A percentile compares a stretch with the other conserved stretches of the same genome.
These are phyloP conservation scores for Suillus clintonianus DNA, from an alignment of 768 basidiomycete genomes.

Conservation along the genomic window DNA sequence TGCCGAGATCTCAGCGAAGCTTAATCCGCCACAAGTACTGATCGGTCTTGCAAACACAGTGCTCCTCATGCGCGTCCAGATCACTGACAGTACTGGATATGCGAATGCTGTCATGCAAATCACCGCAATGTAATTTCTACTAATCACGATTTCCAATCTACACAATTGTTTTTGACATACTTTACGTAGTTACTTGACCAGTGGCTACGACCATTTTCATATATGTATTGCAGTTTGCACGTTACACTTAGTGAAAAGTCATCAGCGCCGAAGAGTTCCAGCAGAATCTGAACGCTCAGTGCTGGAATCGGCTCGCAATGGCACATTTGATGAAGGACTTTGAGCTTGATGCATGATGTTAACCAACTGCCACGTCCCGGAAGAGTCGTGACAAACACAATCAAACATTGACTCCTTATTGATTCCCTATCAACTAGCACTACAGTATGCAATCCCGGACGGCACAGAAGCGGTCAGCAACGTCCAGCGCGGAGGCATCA, in stretches of 20 bases:
- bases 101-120: conserved; percentile 46
- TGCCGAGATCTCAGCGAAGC: conserved; percentile 42
- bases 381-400: conserved; percentile 17
- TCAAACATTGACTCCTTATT: conserved; percentile 13
- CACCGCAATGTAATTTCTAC: conserved; percentile 12
- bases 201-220: neutral
- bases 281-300: neutral
- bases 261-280: neutral
- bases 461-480: conserved; percentile 46
- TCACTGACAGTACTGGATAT: conserved; percentile 63
- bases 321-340: neutral
- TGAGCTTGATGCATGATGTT: neutral
- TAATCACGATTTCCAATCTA: neutral
- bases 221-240: neutral
- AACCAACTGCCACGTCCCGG: neutral
- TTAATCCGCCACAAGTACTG: conserved; percentile 50
- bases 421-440: neutral
- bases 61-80: conserved; percentile 56
- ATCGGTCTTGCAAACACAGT: conserved; percentile 45
- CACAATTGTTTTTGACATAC: neutral
- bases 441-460: conserved; percentile 39
- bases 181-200: neutral
- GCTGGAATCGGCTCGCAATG: neutral
- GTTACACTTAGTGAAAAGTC: neutral
- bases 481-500: conserved; percentile 33